These are phyloP conservation scores for Ceratobasidium papillatum DNA, from an alignment of 1,284 basidiomycete genomes.

Conservation along the genomic window DNA sequence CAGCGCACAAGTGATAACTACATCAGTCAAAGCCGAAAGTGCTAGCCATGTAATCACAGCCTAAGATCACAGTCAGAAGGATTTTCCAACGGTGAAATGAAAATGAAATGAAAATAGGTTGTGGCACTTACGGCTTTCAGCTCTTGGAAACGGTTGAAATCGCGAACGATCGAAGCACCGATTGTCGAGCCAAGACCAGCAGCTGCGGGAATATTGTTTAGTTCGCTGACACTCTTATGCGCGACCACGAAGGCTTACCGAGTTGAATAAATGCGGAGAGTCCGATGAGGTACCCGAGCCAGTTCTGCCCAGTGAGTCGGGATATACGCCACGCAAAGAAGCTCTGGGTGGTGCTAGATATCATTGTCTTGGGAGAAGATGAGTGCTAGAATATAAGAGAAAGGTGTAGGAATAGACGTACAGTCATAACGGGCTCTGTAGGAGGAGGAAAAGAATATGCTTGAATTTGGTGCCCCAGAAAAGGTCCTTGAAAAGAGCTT, in stretches of 20 bases:
- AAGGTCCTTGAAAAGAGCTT: neutral
- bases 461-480: neutral
- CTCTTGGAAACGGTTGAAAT: constrained; percentile 52
- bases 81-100: neutral
- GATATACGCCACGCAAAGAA: constrained; percentile 42
- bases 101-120: neutral
- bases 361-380: constrained; percentile 19
- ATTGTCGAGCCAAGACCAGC: constrained; percentile 52
- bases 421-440: constrained; percentile 38
- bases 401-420: neutral
- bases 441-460: neutral
- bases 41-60: constrained; percentile 48
- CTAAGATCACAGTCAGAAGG: neutral
- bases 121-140: constrained; percentile 49
- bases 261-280: constrained; percentile 40
- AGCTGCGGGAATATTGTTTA: constrained; percentile 45
- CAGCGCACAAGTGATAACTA: constrained; percentile 53
- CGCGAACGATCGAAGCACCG: constrained; percentile 51
- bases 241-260: constrained; percentile 1
- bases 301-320: constrained; percentile 30
- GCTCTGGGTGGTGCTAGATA: constrained; percentile 34
- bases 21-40: constrained; percentile 51
- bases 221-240: neutral
- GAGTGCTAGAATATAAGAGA: neutral
- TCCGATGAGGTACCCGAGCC: constrained; percentile 29